Conservation (phyloP, 2,329 filamentous ascomycete species). For the Stachybotrys echinatus region DNA sequence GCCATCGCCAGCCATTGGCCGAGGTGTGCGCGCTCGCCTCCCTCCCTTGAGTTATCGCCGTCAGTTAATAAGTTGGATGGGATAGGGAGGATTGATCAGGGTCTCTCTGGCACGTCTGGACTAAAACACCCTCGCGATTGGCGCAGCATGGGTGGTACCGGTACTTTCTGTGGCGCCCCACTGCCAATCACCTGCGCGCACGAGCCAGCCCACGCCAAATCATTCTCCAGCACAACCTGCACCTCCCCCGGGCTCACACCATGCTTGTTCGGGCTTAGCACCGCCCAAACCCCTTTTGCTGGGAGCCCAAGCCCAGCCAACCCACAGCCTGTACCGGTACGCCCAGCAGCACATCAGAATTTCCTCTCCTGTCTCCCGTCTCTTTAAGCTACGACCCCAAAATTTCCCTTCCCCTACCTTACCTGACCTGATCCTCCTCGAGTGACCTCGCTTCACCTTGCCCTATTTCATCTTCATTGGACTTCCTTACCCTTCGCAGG, state of each 20-base stretch:
- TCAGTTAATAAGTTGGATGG: too few species aligned
- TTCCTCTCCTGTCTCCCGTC: conserved; percentile 19
- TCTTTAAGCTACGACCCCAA: conserved; percentile 13
- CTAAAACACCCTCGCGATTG: too few species aligned
- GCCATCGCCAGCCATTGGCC: too few species aligned
- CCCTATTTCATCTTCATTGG: conserved; percentile 10
- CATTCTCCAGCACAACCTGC: neutral
- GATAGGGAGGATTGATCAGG: too few species aligned
- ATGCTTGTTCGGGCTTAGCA: conserved; percentile 18
- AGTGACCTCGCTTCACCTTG: conserved; percentile 12
- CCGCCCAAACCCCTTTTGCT: conserved; percentile 26
- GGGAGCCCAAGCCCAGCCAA: conserved; percentile 3
- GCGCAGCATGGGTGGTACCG: neutral
- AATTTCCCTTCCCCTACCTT: conserved; percentile 13
- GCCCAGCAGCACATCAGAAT: conserved; percentile 26
- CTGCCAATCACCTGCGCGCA: neutral
- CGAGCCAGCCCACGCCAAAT: neutral
- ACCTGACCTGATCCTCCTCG: conserved; percentile 12
- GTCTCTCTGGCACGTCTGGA: too few species aligned
- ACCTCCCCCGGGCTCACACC: conserved; percentile 8
- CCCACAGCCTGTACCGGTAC: conserved; percentile 3
- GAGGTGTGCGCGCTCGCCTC: too few species aligned
- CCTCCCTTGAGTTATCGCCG: too few species aligned
- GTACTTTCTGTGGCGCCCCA: neutral
- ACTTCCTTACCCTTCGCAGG: neutral